Conservation (phyloP, 129 eudicot species). For the Chrysanthemum seticuspe region DNA sequence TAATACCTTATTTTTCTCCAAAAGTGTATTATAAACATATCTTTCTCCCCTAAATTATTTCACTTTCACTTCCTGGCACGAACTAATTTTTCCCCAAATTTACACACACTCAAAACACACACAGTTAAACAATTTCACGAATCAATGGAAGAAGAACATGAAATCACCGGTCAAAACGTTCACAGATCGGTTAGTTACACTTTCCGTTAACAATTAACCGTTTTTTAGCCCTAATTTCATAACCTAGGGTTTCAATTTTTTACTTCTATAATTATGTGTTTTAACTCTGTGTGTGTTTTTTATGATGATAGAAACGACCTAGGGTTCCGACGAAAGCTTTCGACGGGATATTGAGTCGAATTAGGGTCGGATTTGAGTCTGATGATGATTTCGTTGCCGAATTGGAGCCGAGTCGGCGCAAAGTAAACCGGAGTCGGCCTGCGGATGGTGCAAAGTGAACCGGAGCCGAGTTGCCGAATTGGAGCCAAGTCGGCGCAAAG, state of each 20-base stretch:
- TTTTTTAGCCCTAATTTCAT: background rate
- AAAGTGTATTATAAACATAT: too few relatives aligned
- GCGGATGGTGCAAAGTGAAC: constrained; percentile 47
- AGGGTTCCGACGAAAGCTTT: constrained; percentile 54
- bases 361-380: constrained; percentile 30
- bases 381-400: constrained; percentile 71
- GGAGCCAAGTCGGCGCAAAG: too few relatives aligned
- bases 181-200: constrained; percentile 65
- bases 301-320: constrained; percentile 52
- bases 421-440: constrained; percentile 43
- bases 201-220: too few relatives aligned
- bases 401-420: constrained; percentile 53
- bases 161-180: constrained; percentile 37
- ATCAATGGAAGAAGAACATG: constrained; percentile 62
- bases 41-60: too few relatives aligned
- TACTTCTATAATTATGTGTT: background rate
- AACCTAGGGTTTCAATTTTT: constrained; percentile 19
- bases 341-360: constrained; percentile 25
- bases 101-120: constrained; percentile 16
- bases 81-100: background rate
- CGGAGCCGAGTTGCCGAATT: too few relatives aligned
- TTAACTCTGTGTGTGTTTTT: constrained; percentile 11
- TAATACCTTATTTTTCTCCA: too few relatives aligned
- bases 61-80: too few relatives aligned
- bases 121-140: background rate